Percentiles rank a stretch among this genome's conserved stretches.
These are phyloP conservation scores for Debaryomycetaceae sp. DNA, from an alignment of 1,139 yeast species.

Conservation along the genomic window DNA sequence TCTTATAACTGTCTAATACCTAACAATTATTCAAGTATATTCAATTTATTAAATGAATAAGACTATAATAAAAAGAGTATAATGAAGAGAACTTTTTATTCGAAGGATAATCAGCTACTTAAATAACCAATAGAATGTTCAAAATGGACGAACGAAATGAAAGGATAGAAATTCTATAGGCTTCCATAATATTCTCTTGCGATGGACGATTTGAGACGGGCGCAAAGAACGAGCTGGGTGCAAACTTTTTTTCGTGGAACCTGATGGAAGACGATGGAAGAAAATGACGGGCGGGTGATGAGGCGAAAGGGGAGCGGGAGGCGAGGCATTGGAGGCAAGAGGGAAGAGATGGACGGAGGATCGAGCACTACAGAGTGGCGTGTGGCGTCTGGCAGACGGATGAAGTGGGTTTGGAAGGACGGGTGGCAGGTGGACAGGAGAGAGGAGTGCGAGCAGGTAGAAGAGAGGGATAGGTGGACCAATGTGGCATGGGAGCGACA, in stretches of 20 bases:
- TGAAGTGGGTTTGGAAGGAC: not conserved
- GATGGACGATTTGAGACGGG: not conserved
- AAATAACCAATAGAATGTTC: not conserved
- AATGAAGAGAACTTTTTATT: not conserved
- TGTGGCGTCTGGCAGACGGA: not conserved
- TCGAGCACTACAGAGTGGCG: not conserved
- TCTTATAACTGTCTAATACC: no score
- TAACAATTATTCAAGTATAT: no score
- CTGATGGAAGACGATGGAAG: not conserved
- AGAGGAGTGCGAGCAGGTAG: no score
- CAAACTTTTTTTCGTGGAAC: not conserved
- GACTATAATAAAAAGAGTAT: not conserved
- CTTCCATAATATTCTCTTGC: not conserved
- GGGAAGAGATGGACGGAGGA: not conserved
- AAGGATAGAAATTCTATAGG: not conserved
- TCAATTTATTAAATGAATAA: not conserved
- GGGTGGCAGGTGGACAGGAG: no score
- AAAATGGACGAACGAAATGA: not conserved
- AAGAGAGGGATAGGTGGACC: no score
- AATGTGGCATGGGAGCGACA: no score
- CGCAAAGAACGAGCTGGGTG: not conserved
- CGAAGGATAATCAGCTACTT: not conserved
- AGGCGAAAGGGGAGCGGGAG: not conserved
- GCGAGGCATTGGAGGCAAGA: not conserved
- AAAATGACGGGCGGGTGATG: not conserved